phyloP scores from a whole-genome alignment of 148 eudicot species.

The Rhododendron ferrugineum region DNA sequence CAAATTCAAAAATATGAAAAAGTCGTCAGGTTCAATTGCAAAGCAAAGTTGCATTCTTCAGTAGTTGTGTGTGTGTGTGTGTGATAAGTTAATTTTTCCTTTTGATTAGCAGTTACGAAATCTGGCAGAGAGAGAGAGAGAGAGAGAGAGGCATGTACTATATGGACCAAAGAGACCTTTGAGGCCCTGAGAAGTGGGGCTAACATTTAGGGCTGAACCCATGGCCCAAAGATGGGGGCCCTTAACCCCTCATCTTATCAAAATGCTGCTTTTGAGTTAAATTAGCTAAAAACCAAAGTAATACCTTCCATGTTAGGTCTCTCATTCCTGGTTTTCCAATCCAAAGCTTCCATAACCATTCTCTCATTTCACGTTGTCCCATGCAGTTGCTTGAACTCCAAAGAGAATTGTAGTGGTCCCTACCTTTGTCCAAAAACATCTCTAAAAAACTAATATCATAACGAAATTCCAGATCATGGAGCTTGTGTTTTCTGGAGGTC shows the following conservation, averaged over 20 bases:
- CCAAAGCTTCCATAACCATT: constrained; percentile 89
- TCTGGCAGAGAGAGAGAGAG: background rate
- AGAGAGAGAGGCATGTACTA: background rate
- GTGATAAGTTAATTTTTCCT: no score
- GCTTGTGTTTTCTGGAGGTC: constrained; percentile 21
- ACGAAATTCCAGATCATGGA: constrained; percentile 42
- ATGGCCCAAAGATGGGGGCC: background rate
- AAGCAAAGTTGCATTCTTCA: no score
- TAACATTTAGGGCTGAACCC: constrained; percentile 1
- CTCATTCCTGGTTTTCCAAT: constrained; percentile 58
- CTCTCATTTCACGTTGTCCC: constrained; percentile 88
- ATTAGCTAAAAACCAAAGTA: constrained; percentile 10
- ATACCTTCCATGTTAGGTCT: constrained; percentile 91
- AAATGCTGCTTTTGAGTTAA: background rate
- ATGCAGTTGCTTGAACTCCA: constrained; percentile 83
- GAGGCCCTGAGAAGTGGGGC: constrained; percentile 6
- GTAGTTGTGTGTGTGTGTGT: no score
- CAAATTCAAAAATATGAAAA: no score
- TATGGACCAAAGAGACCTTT: background rate
- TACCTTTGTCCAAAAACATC: constrained; percentile 63
- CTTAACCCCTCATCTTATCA: background rate
- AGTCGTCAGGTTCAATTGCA: no score
- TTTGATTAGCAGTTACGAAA: no score
- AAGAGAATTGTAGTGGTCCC: constrained; percentile 71
- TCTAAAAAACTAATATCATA: constrained; percentile 73